Conservation (phyloP, 768 basidiomycete species). For the Hirschioporus abietinus region DNA sequence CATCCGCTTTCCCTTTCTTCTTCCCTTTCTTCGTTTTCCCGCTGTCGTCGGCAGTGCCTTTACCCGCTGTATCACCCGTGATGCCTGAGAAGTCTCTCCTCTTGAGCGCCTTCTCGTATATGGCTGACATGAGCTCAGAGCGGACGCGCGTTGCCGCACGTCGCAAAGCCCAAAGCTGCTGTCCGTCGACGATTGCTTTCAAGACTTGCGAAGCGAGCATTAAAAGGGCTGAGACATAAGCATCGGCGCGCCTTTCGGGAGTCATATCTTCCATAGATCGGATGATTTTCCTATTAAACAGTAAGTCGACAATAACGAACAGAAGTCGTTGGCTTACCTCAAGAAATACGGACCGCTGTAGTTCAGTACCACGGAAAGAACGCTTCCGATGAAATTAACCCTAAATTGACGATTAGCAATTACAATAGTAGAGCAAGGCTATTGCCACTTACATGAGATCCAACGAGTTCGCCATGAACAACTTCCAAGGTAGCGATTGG, state of each 20-base stretch:
- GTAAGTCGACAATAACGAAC: conserved; percentile 5
- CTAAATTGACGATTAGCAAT: neutral
- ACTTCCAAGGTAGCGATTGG: conserved; percentile 35
- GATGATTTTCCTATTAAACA: conserved; percentile 37
- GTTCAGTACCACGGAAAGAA: conserved; percentile 66
- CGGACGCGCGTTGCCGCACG: conserved; percentile 71
- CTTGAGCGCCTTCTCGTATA: conserved; percentile 86
- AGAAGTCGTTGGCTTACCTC: conserved; percentile 40
- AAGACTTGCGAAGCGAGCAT: conserved; percentile 57
- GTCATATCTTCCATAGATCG: conserved; percentile 48
- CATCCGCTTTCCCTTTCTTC: conserved; percentile 15
- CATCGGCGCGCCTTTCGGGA: conserved; percentile 46
- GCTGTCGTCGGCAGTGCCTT: conserved; percentile 18
- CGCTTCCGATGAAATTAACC: conserved; percentile 52
- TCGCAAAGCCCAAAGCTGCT: conserved; percentile 77
- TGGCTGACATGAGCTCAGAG: conserved; percentile 74
- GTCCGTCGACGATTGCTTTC: conserved; percentile 64
- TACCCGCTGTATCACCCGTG: conserved; percentile 41
- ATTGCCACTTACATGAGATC: conserved; percentile 32
- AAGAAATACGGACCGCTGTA: conserved; percentile 85
- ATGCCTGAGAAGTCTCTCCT: conserved; percentile 81
- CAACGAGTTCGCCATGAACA: conserved; percentile 40
- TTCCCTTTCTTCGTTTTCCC: conserved; percentile 17
- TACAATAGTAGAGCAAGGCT: neutral
- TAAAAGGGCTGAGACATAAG: conserved; percentile 76